phyloP scores from a whole-genome alignment of 208 protist species.

The Blastocrithidia nonstop region DNA sequence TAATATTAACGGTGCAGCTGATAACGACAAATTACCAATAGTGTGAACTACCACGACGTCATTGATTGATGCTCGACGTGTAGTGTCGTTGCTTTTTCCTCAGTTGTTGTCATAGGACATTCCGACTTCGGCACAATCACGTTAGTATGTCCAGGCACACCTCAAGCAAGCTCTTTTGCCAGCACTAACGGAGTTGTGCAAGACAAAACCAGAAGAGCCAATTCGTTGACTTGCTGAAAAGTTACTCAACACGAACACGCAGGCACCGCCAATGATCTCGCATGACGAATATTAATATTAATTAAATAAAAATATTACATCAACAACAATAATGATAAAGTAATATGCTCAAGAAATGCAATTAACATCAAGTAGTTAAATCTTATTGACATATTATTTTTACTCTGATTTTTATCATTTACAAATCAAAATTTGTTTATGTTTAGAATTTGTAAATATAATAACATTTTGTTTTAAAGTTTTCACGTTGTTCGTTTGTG shows the following conservation, averaged over 20 bases:
- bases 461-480: too few species aligned
- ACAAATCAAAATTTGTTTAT: too few species aligned
- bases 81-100: constrained; percentile 55
- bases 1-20: not conserved
- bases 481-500: too few species aligned
- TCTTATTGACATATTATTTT: too few species aligned
- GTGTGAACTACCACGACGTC: constrained; percentile 19
- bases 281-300: too few species aligned
- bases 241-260: constrained; percentile 66
- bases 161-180: constrained; percentile 72
- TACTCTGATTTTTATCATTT: too few species aligned
- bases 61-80: constrained; percentile 17
- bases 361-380: too few species aligned
- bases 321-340: too few species aligned
- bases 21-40: not conserved
- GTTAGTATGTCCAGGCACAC: constrained; percentile 72
- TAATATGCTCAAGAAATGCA: too few species aligned
- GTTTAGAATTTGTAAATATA: too few species aligned
- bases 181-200: constrained; percentile 65
- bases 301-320: too few species aligned
- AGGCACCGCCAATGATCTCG: constrained; percentile 47
- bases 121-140: constrained; percentile 25
- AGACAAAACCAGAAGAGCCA: constrained; percentile 73
- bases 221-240: constrained; percentile 73
- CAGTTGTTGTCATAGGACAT: constrained; percentile 65